Conservation (phyloP, 345 rosid species). For the Bruguiera sexangula region DNA sequence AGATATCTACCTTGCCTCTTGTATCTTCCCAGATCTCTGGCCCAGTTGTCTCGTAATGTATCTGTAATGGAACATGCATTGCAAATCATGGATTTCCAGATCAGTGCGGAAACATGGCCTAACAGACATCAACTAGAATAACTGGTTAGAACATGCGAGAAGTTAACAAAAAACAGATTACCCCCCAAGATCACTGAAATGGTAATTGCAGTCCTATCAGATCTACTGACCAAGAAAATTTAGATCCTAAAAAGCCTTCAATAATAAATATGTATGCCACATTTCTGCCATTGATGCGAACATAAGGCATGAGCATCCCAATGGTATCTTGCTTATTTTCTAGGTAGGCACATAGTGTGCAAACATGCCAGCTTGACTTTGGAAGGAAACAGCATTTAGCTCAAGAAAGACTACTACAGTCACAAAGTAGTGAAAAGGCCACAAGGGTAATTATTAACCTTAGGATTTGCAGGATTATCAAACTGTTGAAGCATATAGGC, state of each 20-base stretch:
- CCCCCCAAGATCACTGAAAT: not conserved
- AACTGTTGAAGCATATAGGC: slow-evolving; percentile 35
- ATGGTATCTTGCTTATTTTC: not conserved
- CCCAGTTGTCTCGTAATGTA: slow-evolving; percentile 35
- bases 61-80: slow-evolving; percentile 13
- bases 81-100: not conserved
- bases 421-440: slow-evolving; percentile 5
- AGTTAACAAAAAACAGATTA: not conserved
- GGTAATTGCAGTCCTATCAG: not conserved
- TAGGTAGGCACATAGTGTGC: not conserved
- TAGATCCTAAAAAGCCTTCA: not conserved
- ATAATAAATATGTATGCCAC: not conserved
- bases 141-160: not conserved
- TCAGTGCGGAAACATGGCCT: not conserved
- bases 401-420: not conserved
- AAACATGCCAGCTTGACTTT: not conserved
- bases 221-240: not conserved
- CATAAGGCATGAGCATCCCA: not conserved
- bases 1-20: slow-evolving; percentile 34
- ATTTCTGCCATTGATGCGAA: not conserved
- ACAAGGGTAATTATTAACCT: slow-evolving; percentile 18
- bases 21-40: slow-evolving; percentile 39
- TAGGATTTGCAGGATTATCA: slow-evolving; percentile 37
- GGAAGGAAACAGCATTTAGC: not conserved
- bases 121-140: not conserved